Evolutionary conservation across 805 yeast genomes (phyloP).

Genomic region (Metschnikowia kunwiensis): DNA sequence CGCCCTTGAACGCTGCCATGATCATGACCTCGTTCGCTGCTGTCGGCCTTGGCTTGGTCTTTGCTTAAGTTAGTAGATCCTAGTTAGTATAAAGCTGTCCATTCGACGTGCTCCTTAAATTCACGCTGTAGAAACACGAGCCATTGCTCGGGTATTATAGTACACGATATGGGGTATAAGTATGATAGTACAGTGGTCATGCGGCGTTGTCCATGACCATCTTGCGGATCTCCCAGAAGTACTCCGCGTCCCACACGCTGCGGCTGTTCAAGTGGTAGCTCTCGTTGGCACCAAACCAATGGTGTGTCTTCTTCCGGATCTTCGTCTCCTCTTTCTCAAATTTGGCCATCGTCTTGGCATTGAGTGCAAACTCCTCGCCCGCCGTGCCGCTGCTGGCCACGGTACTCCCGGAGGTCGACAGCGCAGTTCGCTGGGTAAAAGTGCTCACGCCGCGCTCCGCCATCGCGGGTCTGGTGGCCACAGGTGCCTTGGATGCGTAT

Average conservation of each 20-base stretch:
- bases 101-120: no score
- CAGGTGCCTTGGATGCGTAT: slow-evolving; percentile 8
- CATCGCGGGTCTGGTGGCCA: not conserved
- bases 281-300: slow-evolving; percentile 38
- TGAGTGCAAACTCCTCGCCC: slow-evolving; percentile 16
- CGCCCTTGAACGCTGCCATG: slow-evolving; percentile 20
- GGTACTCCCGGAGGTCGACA: slow-evolving; percentile 25
- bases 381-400: slow-evolving; percentile 12
- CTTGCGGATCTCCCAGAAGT: slow-evolving; percentile 43
- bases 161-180: no score
- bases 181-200: no score
- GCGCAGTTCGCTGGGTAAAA: slow-evolving; percentile 37
- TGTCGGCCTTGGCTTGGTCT: slow-evolving; percentile 30
- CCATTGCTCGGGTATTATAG: no score
- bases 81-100: no score
- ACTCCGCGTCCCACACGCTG: slow-evolving; percentile 23
- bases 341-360: slow-evolving; percentile 27
- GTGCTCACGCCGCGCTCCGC: slow-evolving; percentile 32
- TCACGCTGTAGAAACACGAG: no score
- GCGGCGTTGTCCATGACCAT: slow-evolving; percentile 37
- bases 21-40: slow-evolving; percentile 23
- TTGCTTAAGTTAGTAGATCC: slow-evolving; percentile 10
- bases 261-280: slow-evolving; percentile 20
- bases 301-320: slow-evolving; percentile 30
- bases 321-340: slow-evolving; percentile 38